Evolutionary conservation across 306 rosid genomes (phyloP), one percentile per base, ranked within the genome.

Genomic region (Cicer arietinum): DNA sequence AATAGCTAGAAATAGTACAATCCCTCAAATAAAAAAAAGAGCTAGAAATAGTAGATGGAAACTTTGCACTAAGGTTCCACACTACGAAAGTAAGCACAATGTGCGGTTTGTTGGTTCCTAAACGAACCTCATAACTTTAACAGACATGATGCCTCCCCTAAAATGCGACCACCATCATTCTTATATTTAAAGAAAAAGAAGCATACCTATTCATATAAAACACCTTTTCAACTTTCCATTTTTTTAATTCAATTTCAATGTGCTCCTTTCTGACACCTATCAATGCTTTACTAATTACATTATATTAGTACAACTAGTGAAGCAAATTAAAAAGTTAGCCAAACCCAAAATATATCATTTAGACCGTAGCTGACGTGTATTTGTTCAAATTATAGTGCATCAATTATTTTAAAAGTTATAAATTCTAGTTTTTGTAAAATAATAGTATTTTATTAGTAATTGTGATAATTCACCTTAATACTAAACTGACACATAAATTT

Each of bases 131-230:
- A 44, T 81, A 79, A 25, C 96, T 91, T 89, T 89, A 85, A 37
- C 83, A 77, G 91, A 91, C 93, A 89, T 82, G 58, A 12, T 83
- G 83, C 71, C 71, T 73, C 73, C 82, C 57, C 17, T 84, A 69
- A 77, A 71, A 78, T 67, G 85, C 72, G 91, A 89, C 90, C 97
- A 60, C 75, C 87, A 89, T 91, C 91, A 89, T 89, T 88, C 84
- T 77, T 59, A 57, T 57, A 44, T 79, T 81, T 61, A 80, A 74
- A 85, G 16, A 65, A 58, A 54, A 20, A 20, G 30, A 73, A 44
- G 60, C 25, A 42, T 10, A 41, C 14, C 3, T 22, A 69, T 78
- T 65, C 4, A 44, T 71, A 52, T 63, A 71, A 11, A 61, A 78
- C 17, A 1, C 73, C 43, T 53, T 79, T 79, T 50, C 2, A 52